Evolutionary conservation across 208 protist species (phyloP), one percentile per base, ranked within the genome.

Genomic region (Wallacemonas sp.): DNA sequence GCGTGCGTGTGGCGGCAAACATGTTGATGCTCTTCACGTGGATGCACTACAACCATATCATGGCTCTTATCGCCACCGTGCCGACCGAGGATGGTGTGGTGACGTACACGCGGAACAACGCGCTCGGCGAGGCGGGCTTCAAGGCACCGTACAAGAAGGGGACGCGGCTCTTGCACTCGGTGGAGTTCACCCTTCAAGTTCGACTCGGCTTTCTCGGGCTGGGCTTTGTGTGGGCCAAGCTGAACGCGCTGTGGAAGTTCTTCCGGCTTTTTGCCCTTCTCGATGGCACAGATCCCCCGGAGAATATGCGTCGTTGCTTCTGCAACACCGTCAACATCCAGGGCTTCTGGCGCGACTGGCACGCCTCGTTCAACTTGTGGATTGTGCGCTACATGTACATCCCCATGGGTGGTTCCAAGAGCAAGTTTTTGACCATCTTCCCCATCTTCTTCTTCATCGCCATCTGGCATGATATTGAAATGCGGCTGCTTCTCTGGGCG

Each of bases 351-450:
- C 68, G 93, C 26, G 82, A 89, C 65, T 98, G 93, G 94, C 94
- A 98, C 69, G 80, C 82, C 25, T 86, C 79, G 4, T 94, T 98
- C 70, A 98, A 98, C 69, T 69, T 95, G 49, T 98, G 94, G 91
- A 88, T 97, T 48, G 80, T 97, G 52, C 89, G 94, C 26, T 98
- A 98, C 79, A 84, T 98, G 78, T 98, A 98, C 77, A 84, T 97
- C 25, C 95, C 95, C 14, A 82, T 97, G 67, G 92, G 90, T 38
- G 90, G 90, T 26, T 67, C 22, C 25, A 36, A 25, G 18, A 57
- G 29, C 16, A 87, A 92, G 61, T 42, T 82, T 2, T 46, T 90
- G 11, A 83, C 74, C 31, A 87, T 97, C 12, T 92, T 93, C 44
- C 72, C 91, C 20, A 96, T 97, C 54, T 98, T 98, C 65, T 83